A percentile compares a stretch with the other conserved stretches of the same genome.
phyloP scores from a whole-genome alignment of 192 early-diverging fungal genomes.

The Phlyctochytrium bullatum region DNA sequence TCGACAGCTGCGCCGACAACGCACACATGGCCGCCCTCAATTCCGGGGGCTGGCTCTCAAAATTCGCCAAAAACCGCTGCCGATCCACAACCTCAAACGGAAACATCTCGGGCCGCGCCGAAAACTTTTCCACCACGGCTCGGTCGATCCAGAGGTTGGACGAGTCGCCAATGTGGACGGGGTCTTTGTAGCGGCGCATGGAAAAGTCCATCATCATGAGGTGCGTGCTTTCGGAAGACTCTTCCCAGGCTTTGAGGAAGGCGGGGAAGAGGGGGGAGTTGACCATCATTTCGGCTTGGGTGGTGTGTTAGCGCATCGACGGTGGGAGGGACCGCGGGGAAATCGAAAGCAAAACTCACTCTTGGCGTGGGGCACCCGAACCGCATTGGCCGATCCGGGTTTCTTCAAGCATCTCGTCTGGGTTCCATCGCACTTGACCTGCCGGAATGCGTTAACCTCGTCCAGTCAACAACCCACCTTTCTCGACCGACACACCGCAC shows the following conservation, averaged over 20 bases:
- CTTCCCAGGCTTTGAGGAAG: background rate
- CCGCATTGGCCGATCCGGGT: too few species aligned
- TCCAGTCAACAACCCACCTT: too few species aligned
- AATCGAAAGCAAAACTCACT: too few species aligned
- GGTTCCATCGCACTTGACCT: constrained; percentile 2
- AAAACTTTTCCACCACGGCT: background rate
- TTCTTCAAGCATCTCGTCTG: background rate
- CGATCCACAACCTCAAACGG: background rate
- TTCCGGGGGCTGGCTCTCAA: background rate
- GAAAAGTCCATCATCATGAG: background rate
- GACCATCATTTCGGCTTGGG: too few species aligned
- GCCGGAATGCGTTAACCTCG: too few species aligned
- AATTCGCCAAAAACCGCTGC: background rate
- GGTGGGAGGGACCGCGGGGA: too few species aligned
- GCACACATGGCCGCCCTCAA: constrained; percentile 1
- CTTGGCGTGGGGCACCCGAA: too few species aligned
- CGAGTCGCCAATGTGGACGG: background rate
- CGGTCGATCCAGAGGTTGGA: background rate
- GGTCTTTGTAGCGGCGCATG: background rate
- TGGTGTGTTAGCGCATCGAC: too few species aligned
- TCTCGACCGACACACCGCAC: too few species aligned
- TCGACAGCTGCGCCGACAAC: background rate
- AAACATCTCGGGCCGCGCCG: background rate
- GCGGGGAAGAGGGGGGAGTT: background rate
- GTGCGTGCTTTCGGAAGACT: background rate